Conservation (phyloP, 2,329 filamentous ascomycete genomes). For the Colletotrichum sp. region DNA sequence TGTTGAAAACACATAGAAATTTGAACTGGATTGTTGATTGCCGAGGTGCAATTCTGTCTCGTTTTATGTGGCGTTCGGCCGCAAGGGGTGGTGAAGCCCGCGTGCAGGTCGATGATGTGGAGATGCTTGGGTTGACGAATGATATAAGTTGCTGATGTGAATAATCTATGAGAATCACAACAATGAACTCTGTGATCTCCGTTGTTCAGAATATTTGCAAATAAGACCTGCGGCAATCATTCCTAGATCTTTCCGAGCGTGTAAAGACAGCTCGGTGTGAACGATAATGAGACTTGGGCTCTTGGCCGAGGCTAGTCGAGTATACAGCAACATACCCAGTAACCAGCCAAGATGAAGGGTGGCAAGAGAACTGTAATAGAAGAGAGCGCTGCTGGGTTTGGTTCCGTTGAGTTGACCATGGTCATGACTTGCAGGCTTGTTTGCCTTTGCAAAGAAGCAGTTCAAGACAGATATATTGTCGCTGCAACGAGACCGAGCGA, state of each 20-base stretch:
- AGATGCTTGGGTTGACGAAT: background rate
- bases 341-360: accelerated
- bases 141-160: accelerated
- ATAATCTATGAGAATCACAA: background rate
- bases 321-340: background rate
- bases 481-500: background rate
- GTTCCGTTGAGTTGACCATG: background rate
- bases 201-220: background rate
- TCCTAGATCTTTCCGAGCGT: accelerated
- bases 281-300: background rate
- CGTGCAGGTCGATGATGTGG: accelerated
- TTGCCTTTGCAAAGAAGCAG: background rate
- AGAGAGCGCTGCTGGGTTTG: background rate
- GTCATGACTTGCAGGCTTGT: background rate
- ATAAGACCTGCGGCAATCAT: accelerated
- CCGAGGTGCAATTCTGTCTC: background rate
- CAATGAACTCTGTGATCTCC: too few relatives aligned
- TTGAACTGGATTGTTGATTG: background rate
- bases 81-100: background rate
- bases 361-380: background rate
- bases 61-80: background rate
- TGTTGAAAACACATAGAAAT: too few relatives aligned
- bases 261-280: background rate
- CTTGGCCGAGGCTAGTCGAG: accelerated
- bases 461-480: too few relatives aligned